Evolutionary conservation across 2,329 filamentous ascomycete genomes (phyloP), one percentile per base, ranked within the genome.

Genomic region (Dothiorella sarmentorum): DNA sequence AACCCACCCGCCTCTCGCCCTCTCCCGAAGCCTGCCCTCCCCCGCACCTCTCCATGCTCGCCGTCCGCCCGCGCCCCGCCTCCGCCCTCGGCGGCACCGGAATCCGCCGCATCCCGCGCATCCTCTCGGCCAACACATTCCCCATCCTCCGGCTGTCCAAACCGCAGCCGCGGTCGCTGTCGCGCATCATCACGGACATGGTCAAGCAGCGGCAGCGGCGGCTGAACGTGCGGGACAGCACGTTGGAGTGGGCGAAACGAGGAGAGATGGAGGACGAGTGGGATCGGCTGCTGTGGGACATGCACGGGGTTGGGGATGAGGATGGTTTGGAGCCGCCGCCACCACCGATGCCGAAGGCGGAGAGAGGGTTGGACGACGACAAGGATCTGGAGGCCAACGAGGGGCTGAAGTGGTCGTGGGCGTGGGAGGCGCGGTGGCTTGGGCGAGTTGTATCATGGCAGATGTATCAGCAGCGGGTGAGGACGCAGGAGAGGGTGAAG

Each of bases 71-170:
- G 0, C 73, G 75, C 2, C 64, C 73, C 2, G 68, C 76, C 20
- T 75, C 89, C 1, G 72, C 73, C 11, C 64, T 73, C 2, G 69
- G 76, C 20, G 75, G 89, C 1, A 72, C 73, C 13, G 81, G 80
- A 9, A 73, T 72, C 6, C 80, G 87, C 20, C 78, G 81, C 44
- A 77, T 90, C 2, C 89, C 89, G 1, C 73, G 74, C 1, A 67
- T 90, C 1, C 74, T 81, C 29, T 79, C 81, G 3, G 78, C 85
- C 2, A 76, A 78, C 38, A 79, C 78, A 24, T 71, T 85, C 22
- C 83, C 87, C 0, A 87, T 91, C 66, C 70, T 93, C 26, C 83
- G 89, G 33, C 72, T 87, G 43, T 79, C 76, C 62, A 89, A 88
- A 69, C 85, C 85, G 4, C 86, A 91, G 69, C 81, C 86, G 2